Conservation (phyloP, 768 basidiomycete species). For the Boletus bicolor region DNA sequence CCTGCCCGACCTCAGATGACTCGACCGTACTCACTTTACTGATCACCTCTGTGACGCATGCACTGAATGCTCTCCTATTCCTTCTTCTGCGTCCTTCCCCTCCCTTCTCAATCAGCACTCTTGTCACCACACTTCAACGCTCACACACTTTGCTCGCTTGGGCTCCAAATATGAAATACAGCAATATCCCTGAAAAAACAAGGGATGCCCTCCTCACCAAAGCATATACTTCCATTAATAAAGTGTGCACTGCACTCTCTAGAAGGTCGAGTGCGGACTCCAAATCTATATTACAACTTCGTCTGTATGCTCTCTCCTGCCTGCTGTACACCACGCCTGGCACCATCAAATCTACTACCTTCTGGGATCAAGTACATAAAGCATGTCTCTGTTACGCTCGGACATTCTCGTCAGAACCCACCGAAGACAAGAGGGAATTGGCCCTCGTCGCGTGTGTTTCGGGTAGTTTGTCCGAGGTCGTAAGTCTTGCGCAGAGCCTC, state of each 20-base stretch:
- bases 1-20: constrained; percentile 35
- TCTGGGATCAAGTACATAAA: constrained; percentile 70
- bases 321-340: constrained; percentile 47
- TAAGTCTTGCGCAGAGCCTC: constrained; percentile 38
- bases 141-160: constrained; percentile 47
- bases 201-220: constrained; percentile 57
- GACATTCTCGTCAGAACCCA: constrained; percentile 14
- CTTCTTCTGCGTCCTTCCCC: constrained; percentile 19
- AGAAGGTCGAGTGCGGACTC: constrained; percentile 9
- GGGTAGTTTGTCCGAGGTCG: constrained; percentile 41
- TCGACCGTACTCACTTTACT: constrained; percentile 47
- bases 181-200: constrained; percentile 47
- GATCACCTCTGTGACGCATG: constrained; percentile 57
- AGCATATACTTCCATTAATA: constrained; percentile 52
- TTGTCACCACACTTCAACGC: constrained; percentile 32
- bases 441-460: constrained; percentile 37
- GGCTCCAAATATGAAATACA: constrained; percentile 40
- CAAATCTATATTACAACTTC: constrained; percentile 35
- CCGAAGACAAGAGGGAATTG: constrained; percentile 27
- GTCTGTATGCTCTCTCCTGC: constrained; percentile 45
- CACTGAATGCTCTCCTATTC: constrained; percentile 43
- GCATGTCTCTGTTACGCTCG: constrained; percentile 37
- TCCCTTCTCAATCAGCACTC: constrained; percentile 14
- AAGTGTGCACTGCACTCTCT: constrained; percentile 31
- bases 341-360: constrained; percentile 47